Base-by-base conservation (phyloP, 164 flowering plant genomes). In the Sedum album region DNA sequence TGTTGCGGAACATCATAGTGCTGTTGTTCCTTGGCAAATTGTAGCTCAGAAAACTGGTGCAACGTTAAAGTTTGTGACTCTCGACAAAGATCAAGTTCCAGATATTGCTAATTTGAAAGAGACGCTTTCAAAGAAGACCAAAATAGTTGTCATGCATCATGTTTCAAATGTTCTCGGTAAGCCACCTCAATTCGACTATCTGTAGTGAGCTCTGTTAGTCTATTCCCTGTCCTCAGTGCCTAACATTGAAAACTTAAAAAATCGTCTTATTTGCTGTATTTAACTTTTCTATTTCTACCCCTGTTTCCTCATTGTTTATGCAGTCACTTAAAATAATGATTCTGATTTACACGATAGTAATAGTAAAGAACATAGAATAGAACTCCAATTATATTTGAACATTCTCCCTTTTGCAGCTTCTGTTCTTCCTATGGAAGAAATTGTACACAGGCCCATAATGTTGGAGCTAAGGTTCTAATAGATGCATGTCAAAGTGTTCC, bases 401-500 rank as follows among this genome's bases (percentile, higher is more conserved):
- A 33, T 20, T 18, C 25, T 46, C 65, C 46, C 60, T 20, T 42
- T 67, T 72, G 76, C 69, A 91, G 96, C 93, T 72, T 95, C 95
- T 72, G 72, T 80, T 74, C 98, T 95, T 75, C 96, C 99, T 67
- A 76, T 95, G 48, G 75, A 76, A 44, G 96, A 95, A 31, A 80
- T 95, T 60, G 84, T 79, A 46, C 49, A 26, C 35, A 88, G 89
- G 85, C 99, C 41, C 99, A 95, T 80, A 77, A 73, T 71, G 84
- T 83, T 79, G 98, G 96, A 23, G 98, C 99, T 25, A 95, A 85
- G 79, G 91, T 95, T 55, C 88, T 95, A 7, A 78, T 95, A 35
- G 99, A 95, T 85, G 99, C 99, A 76, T 95, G 99, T 78, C 99
- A 95, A 82, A 95, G 99, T 88, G 97, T 95, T 77, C 97, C 99